Evolutionary conservation across 129 eudicot species (phyloP), one percentile per base, ranked within the genome.

Genomic region (Arctium lappa): DNA sequence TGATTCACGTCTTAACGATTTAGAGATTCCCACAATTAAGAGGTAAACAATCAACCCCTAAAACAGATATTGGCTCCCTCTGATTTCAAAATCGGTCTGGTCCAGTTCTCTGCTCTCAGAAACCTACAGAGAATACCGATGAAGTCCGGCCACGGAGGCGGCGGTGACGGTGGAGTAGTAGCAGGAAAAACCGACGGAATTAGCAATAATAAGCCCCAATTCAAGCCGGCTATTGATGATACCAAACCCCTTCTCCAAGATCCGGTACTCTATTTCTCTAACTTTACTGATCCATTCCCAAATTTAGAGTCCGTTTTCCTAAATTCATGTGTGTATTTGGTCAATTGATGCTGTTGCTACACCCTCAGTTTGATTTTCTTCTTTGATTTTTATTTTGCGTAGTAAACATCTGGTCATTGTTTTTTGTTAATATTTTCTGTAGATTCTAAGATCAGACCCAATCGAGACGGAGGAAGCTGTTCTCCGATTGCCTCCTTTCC

Each of bases 381-480:
- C 30, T 33, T 16, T 39, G 44, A 6, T 39, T 5, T 39, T 39
- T 0, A 39, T 39, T 73, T 16, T 73, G 29, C 44, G 2, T 8
- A 38, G 8, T 73, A 42, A 42, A 3, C 3, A 50, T 36, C 22
- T 36, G 27, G n/a, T 71, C 18, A 3, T 34, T 73, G 10, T 40
- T 40, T 33, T 33, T 33, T 33, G 27, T 22, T 1, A 34, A 36
- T 70, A 32, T 12, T 46, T 71, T 63, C n/a, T 80, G 76, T 76
- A 94, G 98, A 91, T 94, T 78, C 73, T 91, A 77, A 87, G 98
- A 77, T 89, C 97, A 32, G 97, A 94, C 84, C 98, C 97, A 36
- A 88, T 84, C 48, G 96, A 92, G 87, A 89, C 96, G 1, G 98
- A 94, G 80, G 97, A 94, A 89, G 96, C 97, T 79, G 91, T 94